phyloP scores from a whole-genome alignment of 257 asterid species.

The Verbascum thapsus region DNA sequence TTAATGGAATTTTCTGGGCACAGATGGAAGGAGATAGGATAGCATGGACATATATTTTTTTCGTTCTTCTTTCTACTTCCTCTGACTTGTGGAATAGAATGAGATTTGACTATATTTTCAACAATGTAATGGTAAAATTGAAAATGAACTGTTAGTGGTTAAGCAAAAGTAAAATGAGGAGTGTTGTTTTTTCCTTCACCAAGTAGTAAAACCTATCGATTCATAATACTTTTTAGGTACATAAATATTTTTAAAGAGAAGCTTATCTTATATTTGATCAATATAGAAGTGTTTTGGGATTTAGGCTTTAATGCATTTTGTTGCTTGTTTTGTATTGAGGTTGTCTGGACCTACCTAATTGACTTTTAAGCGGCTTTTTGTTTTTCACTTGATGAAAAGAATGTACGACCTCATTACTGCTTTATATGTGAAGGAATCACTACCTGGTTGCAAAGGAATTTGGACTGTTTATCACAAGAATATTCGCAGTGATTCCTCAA shows the following conservation, averaged over 20 bases:
- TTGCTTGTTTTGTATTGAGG: constrained; percentile 7
- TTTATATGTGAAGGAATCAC: constrained; percentile 64
- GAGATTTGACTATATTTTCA: constrained; percentile 1
- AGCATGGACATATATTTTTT: background rate
- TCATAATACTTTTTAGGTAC: no score
- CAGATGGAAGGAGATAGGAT: background rate
- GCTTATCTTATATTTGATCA: constrained; percentile 16
- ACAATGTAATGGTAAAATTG: constrained; percentile 5
- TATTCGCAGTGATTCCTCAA: constrained; percentile 69
- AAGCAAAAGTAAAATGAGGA: constrained; percentile 6
- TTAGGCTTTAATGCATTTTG: constrained; percentile 15
- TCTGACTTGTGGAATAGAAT: background rate
- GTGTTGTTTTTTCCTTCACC: no score
- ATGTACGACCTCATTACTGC: constrained; percentile 22
- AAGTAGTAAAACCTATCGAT: no score
- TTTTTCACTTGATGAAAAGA: constrained; percentile 4
- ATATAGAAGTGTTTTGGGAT: background rate
- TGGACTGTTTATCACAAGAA: constrained; percentile 99
- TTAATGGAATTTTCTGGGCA: constrained; percentile 12
- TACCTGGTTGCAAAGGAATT: constrained; percentile 96
- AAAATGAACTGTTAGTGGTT: constrained; percentile 12
- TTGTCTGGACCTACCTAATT: background rate
- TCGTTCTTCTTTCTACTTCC: background rate
- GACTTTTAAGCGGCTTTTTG: constrained; percentile 19
- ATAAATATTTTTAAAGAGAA: background rate